Percentiles rank a stretch among this genome's conserved stretches.
phyloP scores from a whole-genome alignment of 306 rosid genomes.

The Dryas drummondii region DNA sequence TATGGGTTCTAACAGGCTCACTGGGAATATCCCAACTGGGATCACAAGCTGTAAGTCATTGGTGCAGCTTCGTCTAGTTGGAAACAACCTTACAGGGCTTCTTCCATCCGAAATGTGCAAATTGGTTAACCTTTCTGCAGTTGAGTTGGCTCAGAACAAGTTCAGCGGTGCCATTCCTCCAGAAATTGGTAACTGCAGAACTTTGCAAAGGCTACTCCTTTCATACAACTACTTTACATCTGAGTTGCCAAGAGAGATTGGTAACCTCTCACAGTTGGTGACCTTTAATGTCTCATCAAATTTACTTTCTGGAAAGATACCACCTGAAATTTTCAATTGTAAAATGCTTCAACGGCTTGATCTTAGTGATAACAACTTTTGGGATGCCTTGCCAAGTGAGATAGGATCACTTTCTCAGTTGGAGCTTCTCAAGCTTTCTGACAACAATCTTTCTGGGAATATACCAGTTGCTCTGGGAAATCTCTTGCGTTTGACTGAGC shows the following conservation, averaged over 20 bases:
- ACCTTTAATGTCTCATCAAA: conserved; percentile 80
- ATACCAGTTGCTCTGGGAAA: conserved; percentile 63
- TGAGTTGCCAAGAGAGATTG: conserved; percentile 78
- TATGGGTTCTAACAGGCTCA: conserved; percentile 55
- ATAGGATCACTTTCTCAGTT: conserved; percentile 66
- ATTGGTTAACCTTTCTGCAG: conserved; percentile 58
- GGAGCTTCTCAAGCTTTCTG: conserved; percentile 81
- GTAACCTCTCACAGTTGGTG: conserved; percentile 66
- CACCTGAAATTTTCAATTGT: conserved; percentile 54
- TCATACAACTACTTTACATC: conserved; percentile 59
- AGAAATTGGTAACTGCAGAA: conserved; percentile 53
- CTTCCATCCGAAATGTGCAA: conserved; percentile 63
- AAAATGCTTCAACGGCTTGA: conserved; percentile 75
- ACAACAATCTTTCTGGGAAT: conserved; percentile 53
- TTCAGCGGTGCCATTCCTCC: conserved; percentile 71
- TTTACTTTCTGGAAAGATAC: conserved; percentile 63
- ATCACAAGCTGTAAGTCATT: conserved; percentile 59
- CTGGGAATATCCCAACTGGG: conserved; percentile 65
- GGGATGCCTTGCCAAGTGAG: conserved; percentile 53
- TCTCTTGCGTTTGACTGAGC: conserved; percentile 68
- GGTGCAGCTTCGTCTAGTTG: conserved; percentile 57
- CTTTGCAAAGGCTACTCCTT: conserved; percentile 73
- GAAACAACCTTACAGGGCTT: conserved; percentile 60
- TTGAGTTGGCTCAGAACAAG: conserved; percentile 70
- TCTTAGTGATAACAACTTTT: conserved; percentile 61